Base-by-base conservation (phyloP, 176 grass and related monocot species). In the Eleusine indica region DNA sequence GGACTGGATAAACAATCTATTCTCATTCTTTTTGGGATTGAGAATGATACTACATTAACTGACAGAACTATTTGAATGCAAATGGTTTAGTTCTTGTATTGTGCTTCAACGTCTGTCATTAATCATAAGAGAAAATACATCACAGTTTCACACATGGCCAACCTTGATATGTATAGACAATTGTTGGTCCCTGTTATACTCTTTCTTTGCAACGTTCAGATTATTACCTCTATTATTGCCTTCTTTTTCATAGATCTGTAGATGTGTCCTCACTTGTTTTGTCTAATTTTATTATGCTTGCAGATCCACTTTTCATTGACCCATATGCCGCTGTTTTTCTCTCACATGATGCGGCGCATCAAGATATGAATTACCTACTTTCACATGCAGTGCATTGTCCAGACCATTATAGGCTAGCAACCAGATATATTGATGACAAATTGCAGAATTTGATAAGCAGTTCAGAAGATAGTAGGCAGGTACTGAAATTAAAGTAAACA, bases 231-330 rank as follows among this genome's bases (percentile, higher is more conserved):
- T 70, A 3, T 3, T 68, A 65, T 71, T 57, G 25, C 5, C 4
- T 68, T 82, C 57, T 9, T 67, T 73, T 35, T 73, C 22, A 74
- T 19, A 44, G 29, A 47, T 46, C 28, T 73, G 51, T 21, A 67
- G 21, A 17, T 80, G 39, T 71, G n/a, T 74, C 38, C 22, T 77
- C 54, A 29, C 65, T 38, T 68, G 15, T 46, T 32, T 61, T 57
- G 60, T 81, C 4, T 51, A 64, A 56, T 87, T 72, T 83, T 65
- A 29, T 65, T 85, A 30, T 63, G 25, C 73, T 75, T 81, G 56
- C 86, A 98, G 95, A 98, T 91, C 92, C 92, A 82, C 87, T 93
- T 80, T 95, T 91, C 66, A 86, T 98, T 4, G 95, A 98, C 80
- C 87, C 92, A 73, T 98, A 98, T 40, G 91, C 92, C 8, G 67